Evolutionary conservation across 768 basidiomycete genomes (phyloP), one percentile per base, ranked within the genome.

Genomic region (Mycena olivaceomarginata): DNA sequence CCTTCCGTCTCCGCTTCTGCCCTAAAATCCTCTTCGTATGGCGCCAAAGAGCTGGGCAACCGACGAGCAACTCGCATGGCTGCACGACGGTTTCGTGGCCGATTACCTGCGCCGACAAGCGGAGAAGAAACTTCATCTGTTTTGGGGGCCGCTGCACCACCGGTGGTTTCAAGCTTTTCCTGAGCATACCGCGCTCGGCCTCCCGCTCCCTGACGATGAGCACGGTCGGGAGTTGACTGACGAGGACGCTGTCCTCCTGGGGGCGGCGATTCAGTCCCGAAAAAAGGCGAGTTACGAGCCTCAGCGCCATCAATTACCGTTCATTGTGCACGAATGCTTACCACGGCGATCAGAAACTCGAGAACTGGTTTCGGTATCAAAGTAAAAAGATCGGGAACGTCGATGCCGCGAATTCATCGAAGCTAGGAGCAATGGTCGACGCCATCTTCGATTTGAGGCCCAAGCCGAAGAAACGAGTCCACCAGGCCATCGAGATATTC

Each of bases 401-500:
- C 11, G n/a, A 25, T 15, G 37, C 25, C 39, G 18, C 25, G 22
- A 31, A 39, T 6, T 40, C 20, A 0, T 10, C 48, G n/a, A 11
- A 37, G n/a, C 40, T 40, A 10, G 20, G 11, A 5, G 41, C 41
- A n/a, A 5, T 45, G 40, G 6, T 67, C 12, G n/a, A 31, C 5
- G 7, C 8, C 2, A 6, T 75, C n/a, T 75, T 75, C 63, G 63
- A 69, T 1, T 5, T 31, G 20, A 41, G 6, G 11, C 5, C 39
- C 74, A 15, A 75, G 69, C 5, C 39, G 6, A 53, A 43, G 4
- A 51, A 8, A 1, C 74, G 74, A 20, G 74, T 37, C 1, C 74
- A 70, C 63, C 67, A 75, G 43, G 22, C 67, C 1, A 65, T 75
- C 62, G 68, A 75, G 15, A 18, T 75, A 1, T 75, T 69, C 53